Evolutionary conservation across 495 filamentous ascomycete species (phyloP).

Genomic region (Aspergillus haitiensis): DNA sequence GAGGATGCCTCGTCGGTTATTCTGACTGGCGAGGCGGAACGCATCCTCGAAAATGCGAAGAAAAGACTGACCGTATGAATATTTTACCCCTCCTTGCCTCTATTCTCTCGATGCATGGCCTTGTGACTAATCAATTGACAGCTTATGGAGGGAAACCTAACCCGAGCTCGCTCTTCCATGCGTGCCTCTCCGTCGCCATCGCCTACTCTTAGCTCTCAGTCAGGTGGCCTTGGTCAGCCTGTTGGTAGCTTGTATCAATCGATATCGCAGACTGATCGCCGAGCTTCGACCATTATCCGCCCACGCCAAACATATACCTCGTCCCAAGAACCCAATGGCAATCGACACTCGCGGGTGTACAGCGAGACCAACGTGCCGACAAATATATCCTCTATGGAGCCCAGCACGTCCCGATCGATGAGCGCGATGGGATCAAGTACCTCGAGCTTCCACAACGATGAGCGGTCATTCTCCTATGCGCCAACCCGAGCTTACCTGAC

Average conservation of each 20-base stretch:
- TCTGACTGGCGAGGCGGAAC: slow-evolving; percentile 78
- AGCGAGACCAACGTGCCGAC: slow-evolving; percentile 58
- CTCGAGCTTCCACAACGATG: slow-evolving; percentile 37
- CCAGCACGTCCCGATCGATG: slow-evolving; percentile 40
- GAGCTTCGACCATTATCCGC: slow-evolving; percentile 37
- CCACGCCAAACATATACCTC: slow-evolving; percentile 39
- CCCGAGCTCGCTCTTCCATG: slow-evolving; percentile 72
- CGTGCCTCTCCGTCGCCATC: slow-evolving; percentile 56
- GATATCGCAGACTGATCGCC: slow-evolving; percentile 44
- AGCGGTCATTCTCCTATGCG: slow-evolving; percentile 44
- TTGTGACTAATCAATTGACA: slow-evolving; percentile 32
- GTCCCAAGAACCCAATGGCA: slow-evolving; percentile 39
- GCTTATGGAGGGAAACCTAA: slow-evolving; percentile 91
- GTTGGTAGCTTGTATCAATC: slow-evolving; percentile 46
- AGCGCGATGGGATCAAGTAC: slow-evolving; percentile 47
- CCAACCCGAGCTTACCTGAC: slow-evolving; percentile 42
- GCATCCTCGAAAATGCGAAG: slow-evolving; percentile 90
- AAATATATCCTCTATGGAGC: slow-evolving; percentile 24
- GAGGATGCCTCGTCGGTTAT: slow-evolving; percentile 63
- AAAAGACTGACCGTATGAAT: slow-evolving; percentile 74
- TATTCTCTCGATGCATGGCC: not conserved
- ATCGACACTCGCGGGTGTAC: slow-evolving; percentile 56
- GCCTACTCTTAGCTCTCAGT: slow-evolving; percentile 28
- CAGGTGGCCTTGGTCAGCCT: slow-evolving; percentile 34
- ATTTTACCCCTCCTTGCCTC: not conserved